Base-by-base conservation (phyloP, 2,329 filamentous ascomycete species). In the Dendryphion nanum region DNA sequence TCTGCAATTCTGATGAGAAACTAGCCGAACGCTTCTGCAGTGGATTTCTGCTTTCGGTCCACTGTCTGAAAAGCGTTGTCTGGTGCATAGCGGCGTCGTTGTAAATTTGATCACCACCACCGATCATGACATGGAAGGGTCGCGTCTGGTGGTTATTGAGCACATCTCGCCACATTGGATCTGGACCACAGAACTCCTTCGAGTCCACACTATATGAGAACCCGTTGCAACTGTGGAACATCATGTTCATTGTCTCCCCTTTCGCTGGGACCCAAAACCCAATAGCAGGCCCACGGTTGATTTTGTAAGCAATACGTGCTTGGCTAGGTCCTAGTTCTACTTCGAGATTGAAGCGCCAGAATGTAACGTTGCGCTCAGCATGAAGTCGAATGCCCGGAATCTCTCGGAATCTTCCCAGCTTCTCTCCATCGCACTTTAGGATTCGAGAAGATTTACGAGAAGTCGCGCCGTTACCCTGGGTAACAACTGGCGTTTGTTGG, bases 171-270 rank as follows among this genome's bases (percentile, higher is more conserved):
- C 94, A 98, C 68, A 98, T 77, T 1, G 93, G 93, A 67, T 98
- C 93, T 0, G 94, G 93, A 0, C 93, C 93, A 57, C 85, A 93
- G 61, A 96, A 85, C 31, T 83, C 76, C 59, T 94, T 78, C 0
- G 89, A 72, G 45, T 95, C 83, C 17, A 86, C 86, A 40, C 79
- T 85, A 35, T 85, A 65, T 53, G 88, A 91, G 72, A 98, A 98
- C 2, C 94, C 93, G 63, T 98, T 98, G 72, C 93, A 95, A 62
- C 86, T 95, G 70, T 97, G 81, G 70, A 96, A 98, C 89, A 97
- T 95, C 62, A 96, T 87, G 69, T 97, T 96, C 93, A 98, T 98
- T 2, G 86, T 80, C 62, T 95, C 78, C 13, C 82, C 85, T 34
- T 76, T 79, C 20, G 85, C 85, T 4, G 94, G 93, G 1, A 98